phyloP scores from a whole-genome alignment of 345 rosid genomes.

The Populus euphratica region DNA sequence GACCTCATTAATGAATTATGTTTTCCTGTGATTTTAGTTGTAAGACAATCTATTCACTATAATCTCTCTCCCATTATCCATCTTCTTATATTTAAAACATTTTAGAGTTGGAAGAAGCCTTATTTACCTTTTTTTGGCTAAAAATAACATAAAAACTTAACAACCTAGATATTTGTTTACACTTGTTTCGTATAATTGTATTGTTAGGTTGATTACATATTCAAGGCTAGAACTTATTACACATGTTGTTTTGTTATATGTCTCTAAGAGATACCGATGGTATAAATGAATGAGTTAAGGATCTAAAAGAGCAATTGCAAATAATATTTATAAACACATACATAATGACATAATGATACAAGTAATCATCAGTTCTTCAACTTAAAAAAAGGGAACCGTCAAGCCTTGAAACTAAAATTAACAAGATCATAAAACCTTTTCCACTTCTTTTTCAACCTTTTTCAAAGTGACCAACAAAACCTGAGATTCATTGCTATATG shows the following conservation, averaged over 20 bases:
- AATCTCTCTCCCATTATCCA: slow-evolving; percentile 76
- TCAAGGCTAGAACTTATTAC: not conserved
- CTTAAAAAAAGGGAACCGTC: not conserved
- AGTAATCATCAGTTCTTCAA: not conserved
- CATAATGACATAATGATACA: too few relatives aligned
- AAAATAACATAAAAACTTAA: not conserved
- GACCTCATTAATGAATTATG: slow-evolving; percentile 82
- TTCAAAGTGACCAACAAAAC: slow-evolving; percentile 2
- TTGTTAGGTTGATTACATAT: not conserved
- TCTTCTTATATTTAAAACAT: slow-evolving; percentile 52
- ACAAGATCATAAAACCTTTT: not conserved
- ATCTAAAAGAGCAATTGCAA: not conserved
- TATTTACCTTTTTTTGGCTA: slow-evolving; percentile 1
- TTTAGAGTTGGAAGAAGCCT: slow-evolving; percentile 4
- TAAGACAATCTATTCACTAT: slow-evolving; percentile 87
- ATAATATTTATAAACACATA: too few relatives aligned
- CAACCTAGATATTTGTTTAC: too few relatives aligned
- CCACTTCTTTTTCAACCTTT: not conserved
- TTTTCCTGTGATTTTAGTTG: slow-evolving; percentile 71
- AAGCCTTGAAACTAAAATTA: not conserved
- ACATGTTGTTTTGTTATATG: not conserved
- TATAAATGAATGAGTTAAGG: not conserved
- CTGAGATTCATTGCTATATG: not conserved
- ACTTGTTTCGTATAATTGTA: not conserved
- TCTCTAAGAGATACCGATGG: not conserved